These are phyloP conservation scores for Syzygium syzygioides DNA, from an alignment of 441 rosid species.

Conservation along the genomic window DNA sequence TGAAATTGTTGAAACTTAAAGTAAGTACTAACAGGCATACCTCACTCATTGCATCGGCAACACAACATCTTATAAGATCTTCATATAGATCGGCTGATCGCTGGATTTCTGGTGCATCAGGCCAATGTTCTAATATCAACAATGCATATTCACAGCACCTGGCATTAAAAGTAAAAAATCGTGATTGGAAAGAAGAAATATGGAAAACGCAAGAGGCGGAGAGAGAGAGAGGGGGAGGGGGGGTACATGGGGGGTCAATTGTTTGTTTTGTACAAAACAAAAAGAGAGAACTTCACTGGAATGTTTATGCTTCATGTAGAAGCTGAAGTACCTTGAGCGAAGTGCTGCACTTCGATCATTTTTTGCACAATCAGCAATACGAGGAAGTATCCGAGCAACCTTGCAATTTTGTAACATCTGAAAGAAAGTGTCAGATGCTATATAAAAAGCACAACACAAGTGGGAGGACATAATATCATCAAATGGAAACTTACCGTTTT, in stretches of 20 bases:
- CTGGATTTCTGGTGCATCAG: conserved; percentile 96
- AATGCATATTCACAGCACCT: conserved; percentile 98
- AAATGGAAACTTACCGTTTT: conserved; percentile 53
- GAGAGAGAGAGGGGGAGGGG: not conserved
- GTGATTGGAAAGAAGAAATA: conserved; percentile 1
- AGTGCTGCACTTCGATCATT: conserved; percentile 84
- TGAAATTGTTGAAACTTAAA: not conserved
- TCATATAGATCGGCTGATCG: conserved; percentile 85
- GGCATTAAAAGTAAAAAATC: conserved; percentile 6
- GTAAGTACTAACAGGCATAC: conserved; percentile 20
- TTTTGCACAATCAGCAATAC: conserved; percentile 90
- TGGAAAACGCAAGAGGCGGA: not conserved
- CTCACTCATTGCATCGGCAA: conserved; percentile 99
- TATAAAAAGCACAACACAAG: not conserved
- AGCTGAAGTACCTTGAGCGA: conserved; percentile 72
- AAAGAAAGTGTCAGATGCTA: conserved; percentile 7
- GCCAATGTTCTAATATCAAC: conserved; percentile 91
- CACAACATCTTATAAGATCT: conserved; percentile 88
- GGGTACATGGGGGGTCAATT: not conserved
- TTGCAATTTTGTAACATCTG: conserved; percentile 97
- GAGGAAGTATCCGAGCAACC: conserved; percentile 87
- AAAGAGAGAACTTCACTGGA: not conserved
- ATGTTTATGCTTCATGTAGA: not conserved
- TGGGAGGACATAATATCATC: not conserved
- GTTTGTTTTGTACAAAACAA: not conserved